Conservation (phyloP, 768 basidiomycete genomes). For the Amanita polypyramis region DNA sequence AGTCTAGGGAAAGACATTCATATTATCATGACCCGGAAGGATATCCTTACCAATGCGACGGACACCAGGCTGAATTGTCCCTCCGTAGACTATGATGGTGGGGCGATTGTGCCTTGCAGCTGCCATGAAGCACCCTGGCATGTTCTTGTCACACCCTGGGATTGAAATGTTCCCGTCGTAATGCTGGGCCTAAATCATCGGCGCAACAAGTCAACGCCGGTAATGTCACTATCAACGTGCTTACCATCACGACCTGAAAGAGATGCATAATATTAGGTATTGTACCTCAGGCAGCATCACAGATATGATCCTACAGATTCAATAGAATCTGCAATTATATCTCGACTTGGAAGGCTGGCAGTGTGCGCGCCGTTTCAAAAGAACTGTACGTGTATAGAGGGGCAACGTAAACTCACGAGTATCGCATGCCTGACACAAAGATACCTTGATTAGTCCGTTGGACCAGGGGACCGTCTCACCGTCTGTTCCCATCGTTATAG, state of each 20-base stretch:
- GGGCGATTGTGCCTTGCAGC: conserved; percentile 82
- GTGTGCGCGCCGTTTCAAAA: conserved; percentile 45
- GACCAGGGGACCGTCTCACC: conserved; percentile 33
- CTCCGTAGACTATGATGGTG: conserved; percentile 81
- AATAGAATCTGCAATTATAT: conserved; percentile 84
- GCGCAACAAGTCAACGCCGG: not conserved
- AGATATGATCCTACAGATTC: conserved; percentile 46
- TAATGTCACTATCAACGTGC: not conserved
- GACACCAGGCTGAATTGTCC: conserved; percentile 70
- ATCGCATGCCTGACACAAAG: conserved; percentile 59
- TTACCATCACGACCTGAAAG: conserved; percentile 49
- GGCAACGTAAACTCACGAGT: conserved; percentile 50
- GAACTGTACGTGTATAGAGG: conserved; percentile 80
- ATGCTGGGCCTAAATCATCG: conserved; percentile 55
- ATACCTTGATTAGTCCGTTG: not conserved
- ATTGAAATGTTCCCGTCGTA: conserved; percentile 84
- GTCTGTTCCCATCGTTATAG: conserved; percentile 84
- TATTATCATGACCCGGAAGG: not conserved
- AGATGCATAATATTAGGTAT: not conserved
- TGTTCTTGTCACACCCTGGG: conserved; percentile 89
- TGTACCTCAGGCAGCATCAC: not conserved
- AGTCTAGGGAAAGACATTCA: conserved; percentile 32
- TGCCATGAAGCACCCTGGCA: conserved; percentile 85
- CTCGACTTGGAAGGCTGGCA: conserved; percentile 72
- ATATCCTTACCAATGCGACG: conserved; percentile 47